A percentile compares a stretch with the other conserved stretches of the same genome.
These are phyloP conservation scores for Madurella fahalii DNA, from an alignment of 2,329 filamentous ascomycete genomes.

Conservation along the genomic window DNA sequence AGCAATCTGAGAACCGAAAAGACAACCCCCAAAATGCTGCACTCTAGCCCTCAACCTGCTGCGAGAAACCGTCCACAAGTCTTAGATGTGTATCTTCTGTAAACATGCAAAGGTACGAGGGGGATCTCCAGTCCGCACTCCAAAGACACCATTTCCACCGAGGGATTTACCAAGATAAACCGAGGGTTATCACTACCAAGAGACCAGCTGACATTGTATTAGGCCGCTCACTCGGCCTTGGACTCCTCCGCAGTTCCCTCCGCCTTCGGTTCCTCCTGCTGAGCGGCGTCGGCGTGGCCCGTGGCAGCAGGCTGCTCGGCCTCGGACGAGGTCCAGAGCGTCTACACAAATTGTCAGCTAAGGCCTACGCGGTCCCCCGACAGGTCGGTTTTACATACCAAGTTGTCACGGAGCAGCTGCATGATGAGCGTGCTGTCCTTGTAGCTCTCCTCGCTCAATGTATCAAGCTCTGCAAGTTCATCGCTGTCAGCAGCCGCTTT, in stretches of 20 bases:
- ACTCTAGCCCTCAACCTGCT: constrained; percentile 40
- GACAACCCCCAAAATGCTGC: constrained; percentile 43
- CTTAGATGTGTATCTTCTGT: constrained; percentile 42
- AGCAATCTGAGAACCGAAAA: constrained; percentile 38
- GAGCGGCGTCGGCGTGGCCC: constrained; percentile 45
- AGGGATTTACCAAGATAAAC: constrained; percentile 35
- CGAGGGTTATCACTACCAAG: constrained; percentile 41
- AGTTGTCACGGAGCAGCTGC: constrained; percentile 96
- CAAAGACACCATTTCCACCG: constrained; percentile 59
- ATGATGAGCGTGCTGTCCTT: constrained; percentile 98
- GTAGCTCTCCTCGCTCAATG: constrained; percentile 97
- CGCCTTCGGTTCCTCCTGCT: constrained; percentile 55
- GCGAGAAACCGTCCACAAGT: constrained; percentile 29
- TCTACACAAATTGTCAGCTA: constrained; percentile 52
- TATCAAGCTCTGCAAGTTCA: constrained; percentile 72
- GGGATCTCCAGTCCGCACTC: constrained; percentile 57
- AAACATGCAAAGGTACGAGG: constrained; percentile 46
- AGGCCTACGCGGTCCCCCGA: not conserved
- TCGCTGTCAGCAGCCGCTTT: constrained; percentile 19
- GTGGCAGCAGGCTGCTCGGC: constrained; percentile 71
- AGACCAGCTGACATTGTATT: constrained; percentile 36
- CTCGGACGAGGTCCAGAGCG: constrained; percentile 98
- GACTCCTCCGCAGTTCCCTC: constrained; percentile 58
- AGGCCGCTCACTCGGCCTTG: constrained; percentile 59
- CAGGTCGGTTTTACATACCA: constrained; percentile 52